Percentiles rank a stretch among this genome's conserved stretches.
Conservation (phyloP, 345 rosid species). For the Pseudoturritis turrita region DNA sequence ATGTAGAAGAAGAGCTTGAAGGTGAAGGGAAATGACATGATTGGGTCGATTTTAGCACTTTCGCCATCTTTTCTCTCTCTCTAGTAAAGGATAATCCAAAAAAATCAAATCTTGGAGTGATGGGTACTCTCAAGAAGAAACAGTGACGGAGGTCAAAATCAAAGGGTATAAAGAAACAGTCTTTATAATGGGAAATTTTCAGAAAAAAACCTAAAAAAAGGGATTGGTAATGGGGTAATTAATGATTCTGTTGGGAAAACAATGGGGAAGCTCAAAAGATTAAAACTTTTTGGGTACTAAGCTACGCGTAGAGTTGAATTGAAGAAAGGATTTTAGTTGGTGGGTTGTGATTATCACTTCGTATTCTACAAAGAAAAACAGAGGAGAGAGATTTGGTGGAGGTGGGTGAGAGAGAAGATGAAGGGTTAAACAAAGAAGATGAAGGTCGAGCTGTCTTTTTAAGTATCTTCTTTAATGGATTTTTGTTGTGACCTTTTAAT, state of each 20-base stretch:
- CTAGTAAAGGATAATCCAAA: conserved; percentile 18
- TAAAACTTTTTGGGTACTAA: conserved; percentile 13
- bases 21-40: conserved; percentile 87
- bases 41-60: conserved; percentile 63
- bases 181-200: conserved; percentile 8
- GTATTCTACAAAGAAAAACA: background rate
- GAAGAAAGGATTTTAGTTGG: conserved; percentile 57
- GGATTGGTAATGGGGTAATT: conserved; percentile 11
- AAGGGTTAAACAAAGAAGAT: conserved; percentile 26
- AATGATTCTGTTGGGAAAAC: conserved; percentile 27
- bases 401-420: conserved; percentile 28
- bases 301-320: conserved; percentile 69
- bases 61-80: conserved; percentile 50
- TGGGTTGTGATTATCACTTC: conserved; percentile 54
- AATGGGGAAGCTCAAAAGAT: conserved; percentile 22
- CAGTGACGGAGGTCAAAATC: conserved; percentile 27
- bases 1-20: conserved; percentile 72
- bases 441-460: conserved; percentile 25
- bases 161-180: conserved; percentile 39
- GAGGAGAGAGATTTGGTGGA: conserved; percentile 22
- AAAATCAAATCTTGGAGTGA: conserved; percentile 30
- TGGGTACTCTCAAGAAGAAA: conserved; percentile 3
- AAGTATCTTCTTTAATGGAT: background rate
- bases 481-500: background rate
- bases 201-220: background rate